Conservation (phyloP, 306 rosid genomes). For the Sophora flavescens region DNA sequence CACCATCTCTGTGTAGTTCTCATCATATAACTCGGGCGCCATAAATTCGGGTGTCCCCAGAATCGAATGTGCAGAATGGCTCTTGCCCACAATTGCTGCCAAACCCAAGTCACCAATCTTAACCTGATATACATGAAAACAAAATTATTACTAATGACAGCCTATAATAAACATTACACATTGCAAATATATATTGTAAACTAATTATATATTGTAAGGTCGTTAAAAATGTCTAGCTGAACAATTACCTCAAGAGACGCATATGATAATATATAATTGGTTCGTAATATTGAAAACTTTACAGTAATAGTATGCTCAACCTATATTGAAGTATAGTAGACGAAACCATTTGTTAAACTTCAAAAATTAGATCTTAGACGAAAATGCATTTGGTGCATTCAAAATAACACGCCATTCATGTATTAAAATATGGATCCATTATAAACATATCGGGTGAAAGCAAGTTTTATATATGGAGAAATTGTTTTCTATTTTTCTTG, state of each 20-base stretch:
- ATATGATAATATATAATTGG: too few relatives aligned
- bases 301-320: too few relatives aligned
- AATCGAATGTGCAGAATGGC: conserved; percentile 82
- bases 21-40: conserved; percentile 94
- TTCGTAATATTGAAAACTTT: too few relatives aligned
- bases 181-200: too few relatives aligned
- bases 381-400: too few relatives aligned
- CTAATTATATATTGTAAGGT: too few relatives aligned
- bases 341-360: not conserved
- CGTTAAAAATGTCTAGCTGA: too few relatives aligned
- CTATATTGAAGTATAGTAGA: not conserved
- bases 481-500: conserved; percentile 35
- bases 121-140: conserved; percentile 55
- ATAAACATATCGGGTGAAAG: not conserved
- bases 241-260: too few relatives aligned
- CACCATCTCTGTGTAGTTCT: conserved; percentile 85
- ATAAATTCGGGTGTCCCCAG: conserved; percentile 92
- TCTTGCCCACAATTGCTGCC: conserved; percentile 86
- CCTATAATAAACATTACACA: not conserved
- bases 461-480: not conserved
- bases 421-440: not conserved
- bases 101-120: conserved; percentile 96
- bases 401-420: too few relatives aligned
- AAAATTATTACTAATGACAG: not conserved
- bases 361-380: not conserved